A percentile compares a stretch with the other conserved stretches of the same genome.
phyloP scores from a whole-genome alignment of 192 early-diverging fungal genomes.

The Spizellomyces punctatus region DNA sequence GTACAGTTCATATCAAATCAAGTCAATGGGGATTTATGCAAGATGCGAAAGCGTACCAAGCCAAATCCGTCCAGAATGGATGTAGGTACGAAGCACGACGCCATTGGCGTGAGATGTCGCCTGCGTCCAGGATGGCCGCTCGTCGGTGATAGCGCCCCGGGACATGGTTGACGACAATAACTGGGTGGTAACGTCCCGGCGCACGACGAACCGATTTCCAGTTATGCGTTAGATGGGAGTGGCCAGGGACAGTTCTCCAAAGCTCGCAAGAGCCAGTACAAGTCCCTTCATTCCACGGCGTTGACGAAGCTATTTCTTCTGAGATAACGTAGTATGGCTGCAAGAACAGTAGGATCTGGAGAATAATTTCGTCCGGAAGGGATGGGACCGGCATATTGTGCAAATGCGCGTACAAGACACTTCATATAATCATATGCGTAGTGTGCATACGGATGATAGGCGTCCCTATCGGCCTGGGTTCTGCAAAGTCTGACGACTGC shows the following conservation, averaged over 20 bases:
- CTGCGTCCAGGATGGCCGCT: slow-evolving; percentile 1
- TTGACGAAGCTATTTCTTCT: slow-evolving; percentile 1
- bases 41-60: slow-evolving; percentile 6
- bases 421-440: too few relatives aligned
- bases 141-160: not conserved
- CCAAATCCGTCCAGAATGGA: slow-evolving; percentile 28
- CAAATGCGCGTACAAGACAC: too few relatives aligned
- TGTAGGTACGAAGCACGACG: slow-evolving; percentile 12
- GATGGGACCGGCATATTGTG: too few relatives aligned
- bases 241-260: slow-evolving; percentile 5
- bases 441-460: too few relatives aligned
- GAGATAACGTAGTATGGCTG: slow-evolving; percentile 16
- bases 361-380: slow-evolving; percentile 7
- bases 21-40: not conserved
- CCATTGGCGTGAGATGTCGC: slow-evolving; percentile 18
- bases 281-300: slow-evolving; percentile 21
- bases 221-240: not conserved
- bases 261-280: slow-evolving; percentile 13
- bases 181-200: slow-evolving; percentile 9
- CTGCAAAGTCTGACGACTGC: too few relatives aligned
- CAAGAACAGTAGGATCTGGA: slow-evolving; percentile 7
- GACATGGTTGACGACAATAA: not conserved
- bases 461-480: too few relatives aligned
- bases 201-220: slow-evolving; percentile 9
- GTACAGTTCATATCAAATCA: not conserved